Evolutionary conservation across 2,329 filamentous ascomycete species (phyloP).

Genomic region (Mariannaea elegans): DNA sequence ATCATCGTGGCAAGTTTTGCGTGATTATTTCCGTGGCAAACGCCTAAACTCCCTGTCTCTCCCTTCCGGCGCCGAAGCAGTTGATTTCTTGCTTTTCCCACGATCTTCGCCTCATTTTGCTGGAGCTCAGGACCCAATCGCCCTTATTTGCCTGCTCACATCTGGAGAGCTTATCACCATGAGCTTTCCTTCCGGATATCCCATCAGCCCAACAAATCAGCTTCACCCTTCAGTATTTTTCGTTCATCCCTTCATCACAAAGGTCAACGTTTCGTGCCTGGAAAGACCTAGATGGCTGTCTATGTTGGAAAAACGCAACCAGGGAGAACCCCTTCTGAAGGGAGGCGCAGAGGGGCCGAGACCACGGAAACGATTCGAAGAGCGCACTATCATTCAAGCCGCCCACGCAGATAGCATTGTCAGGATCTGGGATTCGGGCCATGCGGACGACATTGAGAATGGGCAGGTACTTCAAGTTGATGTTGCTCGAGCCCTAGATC

Average conservation of each 20-base stretch:
- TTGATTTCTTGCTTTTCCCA: constrained; percentile 85
- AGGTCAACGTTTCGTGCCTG: constrained; percentile 75
- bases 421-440: constrained; percentile 91
- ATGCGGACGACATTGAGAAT: constrained; percentile 94
- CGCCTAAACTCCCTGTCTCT: constrained; percentile 75
- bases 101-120: constrained; percentile 84
- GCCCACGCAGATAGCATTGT: constrained; percentile 92
- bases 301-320: constrained; percentile 83
- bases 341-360: constrained; percentile 80
- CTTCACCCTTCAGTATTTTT: constrained; percentile 88
- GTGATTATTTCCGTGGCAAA: constrained; percentile 82
- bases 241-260: constrained; percentile 87
- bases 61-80: constrained; percentile 78
- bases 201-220: constrained; percentile 92
- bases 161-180: constrained; percentile 91
- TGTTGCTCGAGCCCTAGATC: constrained; percentile 80
- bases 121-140: constrained; percentile 90
- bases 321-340: constrained; percentile 79
- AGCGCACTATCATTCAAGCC: constrained; percentile 84
- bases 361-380: constrained; percentile 79
- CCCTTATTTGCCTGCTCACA: constrained; percentile 78
- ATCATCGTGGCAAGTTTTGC: constrained; percentile 85
- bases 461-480: constrained; percentile 83
- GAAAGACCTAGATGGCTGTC: constrained; percentile 87
- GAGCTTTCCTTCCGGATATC: constrained; percentile 91